phyloP scores from a whole-genome alignment of 108 stramenopile genomes.

The Cyclotella atomus region DNA sequence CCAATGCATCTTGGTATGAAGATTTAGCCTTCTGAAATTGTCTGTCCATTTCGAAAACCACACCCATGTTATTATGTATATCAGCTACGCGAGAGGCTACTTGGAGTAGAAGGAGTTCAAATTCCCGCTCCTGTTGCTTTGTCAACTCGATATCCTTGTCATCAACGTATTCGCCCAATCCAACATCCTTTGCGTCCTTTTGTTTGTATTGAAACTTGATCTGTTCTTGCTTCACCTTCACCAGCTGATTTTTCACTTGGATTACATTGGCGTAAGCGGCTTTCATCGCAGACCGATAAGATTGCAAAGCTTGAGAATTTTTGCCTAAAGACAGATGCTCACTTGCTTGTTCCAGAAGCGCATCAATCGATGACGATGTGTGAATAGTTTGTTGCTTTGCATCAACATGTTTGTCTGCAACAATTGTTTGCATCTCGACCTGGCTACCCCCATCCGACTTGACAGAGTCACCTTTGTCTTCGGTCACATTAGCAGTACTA shows the following conservation, averaged over 20 bases:
- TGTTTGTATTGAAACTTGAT: constrained; percentile 8
- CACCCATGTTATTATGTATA: constrained; percentile 49
- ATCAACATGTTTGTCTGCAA: too few species aligned
- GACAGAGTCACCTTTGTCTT: too few species aligned
- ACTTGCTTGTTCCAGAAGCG: constrained; percentile 32
- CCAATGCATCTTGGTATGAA: constrained; percentile 37
- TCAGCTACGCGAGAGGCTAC: constrained; percentile 44
- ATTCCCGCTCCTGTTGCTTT: constrained; percentile 27
- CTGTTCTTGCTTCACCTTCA: constrained; percentile 21
- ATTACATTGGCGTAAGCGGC: constrained; percentile 40
- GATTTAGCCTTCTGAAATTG: constrained; percentile 30
- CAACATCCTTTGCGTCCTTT: not conserved
- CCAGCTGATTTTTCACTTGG: constrained; percentile 26
- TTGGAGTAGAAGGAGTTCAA: constrained; percentile 39
- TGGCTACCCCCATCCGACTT: not conserved
- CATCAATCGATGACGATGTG: constrained; percentile 24
- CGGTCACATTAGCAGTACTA: too few species aligned
- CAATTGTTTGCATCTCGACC: too few species aligned
- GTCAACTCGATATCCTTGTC: constrained; percentile 21
- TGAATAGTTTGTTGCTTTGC: constrained; percentile 2
- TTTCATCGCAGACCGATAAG: constrained; percentile 44
- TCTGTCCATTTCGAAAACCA: constrained; percentile 44
- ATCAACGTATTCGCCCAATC: too few species aligned
- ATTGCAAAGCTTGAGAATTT: constrained; percentile 32
- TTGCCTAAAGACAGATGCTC: constrained; percentile 39